phyloP scores from a whole-genome alignment of 2,329 filamentous ascomycete genomes.

The Aspergillus tamarii region DNA sequence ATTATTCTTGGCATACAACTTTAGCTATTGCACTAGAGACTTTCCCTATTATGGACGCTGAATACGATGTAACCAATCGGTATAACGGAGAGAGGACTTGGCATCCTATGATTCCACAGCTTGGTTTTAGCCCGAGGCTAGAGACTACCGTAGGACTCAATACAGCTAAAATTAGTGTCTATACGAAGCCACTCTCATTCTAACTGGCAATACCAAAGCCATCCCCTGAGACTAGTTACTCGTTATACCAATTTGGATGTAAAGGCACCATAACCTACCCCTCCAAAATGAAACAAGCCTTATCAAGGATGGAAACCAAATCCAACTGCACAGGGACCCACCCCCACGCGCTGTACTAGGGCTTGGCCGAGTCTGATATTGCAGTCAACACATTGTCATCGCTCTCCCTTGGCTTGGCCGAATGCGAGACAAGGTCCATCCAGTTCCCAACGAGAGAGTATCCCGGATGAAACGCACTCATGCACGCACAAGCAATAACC shows the following conservation, averaged over 20 bases:
- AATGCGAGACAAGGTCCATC: neutral
- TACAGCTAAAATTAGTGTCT: neutral
- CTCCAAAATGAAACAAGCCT: neutral
- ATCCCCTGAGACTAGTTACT: too few species aligned
- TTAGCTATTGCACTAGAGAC: neutral
- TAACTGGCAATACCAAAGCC: neutral
- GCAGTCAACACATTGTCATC: neutral
- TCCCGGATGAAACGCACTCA: constrained; percentile 55
- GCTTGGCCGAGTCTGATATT: neutral
- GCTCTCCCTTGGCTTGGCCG: neutral
- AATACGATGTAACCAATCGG: neutral
- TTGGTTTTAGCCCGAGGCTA: neutral
- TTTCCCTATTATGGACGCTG: neutral
- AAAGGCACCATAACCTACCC: neutral
- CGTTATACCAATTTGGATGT: too few species aligned
- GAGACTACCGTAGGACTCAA: neutral
- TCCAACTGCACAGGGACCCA: neutral
- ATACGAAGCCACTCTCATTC: neutral
- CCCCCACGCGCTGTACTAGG: neutral
- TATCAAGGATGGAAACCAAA: neutral
- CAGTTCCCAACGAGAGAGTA: neutral
- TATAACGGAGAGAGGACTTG: neutral
- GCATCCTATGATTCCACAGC: neutral
- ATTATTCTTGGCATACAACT: neutral
- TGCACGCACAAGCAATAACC: constrained; percentile 45